A percentile compares a stretch with the other conserved stretches of the same genome.
These are phyloP conservation scores for Pythium oligandrum DNA, from an alignment of 352 stramenopile genomes.

Conservation along the genomic window DNA sequence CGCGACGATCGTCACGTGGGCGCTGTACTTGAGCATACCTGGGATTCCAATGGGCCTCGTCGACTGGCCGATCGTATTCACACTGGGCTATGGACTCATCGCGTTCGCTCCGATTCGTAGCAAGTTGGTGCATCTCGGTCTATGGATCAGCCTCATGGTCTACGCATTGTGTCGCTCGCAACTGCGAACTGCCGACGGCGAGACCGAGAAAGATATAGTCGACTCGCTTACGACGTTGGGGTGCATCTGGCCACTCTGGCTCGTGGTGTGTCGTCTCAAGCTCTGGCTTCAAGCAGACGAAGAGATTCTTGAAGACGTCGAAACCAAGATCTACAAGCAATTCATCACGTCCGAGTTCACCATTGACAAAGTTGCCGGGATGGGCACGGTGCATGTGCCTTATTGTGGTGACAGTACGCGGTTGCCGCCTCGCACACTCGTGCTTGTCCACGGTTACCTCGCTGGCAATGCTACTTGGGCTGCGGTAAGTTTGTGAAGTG, in stretches of 20 bases:
- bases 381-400: constrained; percentile 72
- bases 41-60: constrained; percentile 37
- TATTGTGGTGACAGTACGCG: constrained; percentile 62
- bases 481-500: constrained; percentile 25
- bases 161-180: constrained; percentile 43
- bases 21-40: constrained; percentile 53
- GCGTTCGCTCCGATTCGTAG: constrained; percentile 23
- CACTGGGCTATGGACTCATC: constrained; percentile 23
- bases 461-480: constrained; percentile 75
- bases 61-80: constrained; percentile 60
- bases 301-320: constrained; percentile 40
- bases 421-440: constrained; percentile 46
- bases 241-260: constrained; percentile 43
- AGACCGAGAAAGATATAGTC: constrained; percentile 34
- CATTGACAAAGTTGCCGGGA: constrained; percentile 46
- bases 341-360: constrained; percentile 56
- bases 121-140: constrained; percentile 11
- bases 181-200: constrained; percentile 27
- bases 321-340: constrained; percentile 65
- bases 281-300: constrained; percentile 59
- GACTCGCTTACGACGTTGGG: constrained; percentile 33
- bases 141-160: constrained; percentile 6
- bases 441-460: constrained; percentile 77
- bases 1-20: constrained; percentile 26
- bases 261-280: constrained; percentile 37